Conservation (phyloP, 2,329 filamentous ascomycete species). For the Incumbomyces delicatus region DNA sequence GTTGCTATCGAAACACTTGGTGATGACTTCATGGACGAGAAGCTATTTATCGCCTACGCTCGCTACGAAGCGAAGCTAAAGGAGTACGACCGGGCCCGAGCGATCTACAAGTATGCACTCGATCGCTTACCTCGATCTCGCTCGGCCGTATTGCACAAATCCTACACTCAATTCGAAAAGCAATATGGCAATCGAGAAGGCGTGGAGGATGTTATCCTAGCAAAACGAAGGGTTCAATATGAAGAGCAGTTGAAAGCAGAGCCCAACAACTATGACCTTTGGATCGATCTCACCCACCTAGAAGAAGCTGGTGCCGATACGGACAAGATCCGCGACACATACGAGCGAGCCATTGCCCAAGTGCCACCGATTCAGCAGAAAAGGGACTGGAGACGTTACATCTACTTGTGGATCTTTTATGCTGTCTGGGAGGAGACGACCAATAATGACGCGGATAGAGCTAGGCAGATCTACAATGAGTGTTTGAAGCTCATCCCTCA, state of each 20-base stretch:
- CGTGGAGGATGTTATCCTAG: constrained; percentile 90
- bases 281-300: constrained; percentile 89
- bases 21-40: constrained; percentile 93
- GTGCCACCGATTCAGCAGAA: constrained; percentile 93
- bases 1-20: constrained; percentile 79
- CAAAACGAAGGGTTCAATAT: constrained; percentile 84
- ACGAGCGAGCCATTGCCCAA: constrained; percentile 91
- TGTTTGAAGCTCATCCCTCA: constrained; percentile 83
- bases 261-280: constrained; percentile 90
- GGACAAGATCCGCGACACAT: constrained; percentile 80
- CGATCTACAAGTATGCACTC: constrained; percentile 93
- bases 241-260: constrained; percentile 92
- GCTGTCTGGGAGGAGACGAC: constrained; percentile 90
- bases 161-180: constrained; percentile 96
- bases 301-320: constrained; percentile 77
- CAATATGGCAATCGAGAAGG: constrained; percentile 90
- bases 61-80: constrained; percentile 89
- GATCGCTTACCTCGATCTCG: constrained; percentile 84
- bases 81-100: constrained; percentile 84
- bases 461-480: constrained; percentile 82
- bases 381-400: constrained; percentile 91
- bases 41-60: constrained; percentile 90
- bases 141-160: constrained; percentile 75
- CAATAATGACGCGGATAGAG: constrained; percentile 65
- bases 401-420: constrained; percentile 97